phyloP scores from a whole-genome alignment of 31 red algal species.

The Porphyra umbilicalis region DNA sequence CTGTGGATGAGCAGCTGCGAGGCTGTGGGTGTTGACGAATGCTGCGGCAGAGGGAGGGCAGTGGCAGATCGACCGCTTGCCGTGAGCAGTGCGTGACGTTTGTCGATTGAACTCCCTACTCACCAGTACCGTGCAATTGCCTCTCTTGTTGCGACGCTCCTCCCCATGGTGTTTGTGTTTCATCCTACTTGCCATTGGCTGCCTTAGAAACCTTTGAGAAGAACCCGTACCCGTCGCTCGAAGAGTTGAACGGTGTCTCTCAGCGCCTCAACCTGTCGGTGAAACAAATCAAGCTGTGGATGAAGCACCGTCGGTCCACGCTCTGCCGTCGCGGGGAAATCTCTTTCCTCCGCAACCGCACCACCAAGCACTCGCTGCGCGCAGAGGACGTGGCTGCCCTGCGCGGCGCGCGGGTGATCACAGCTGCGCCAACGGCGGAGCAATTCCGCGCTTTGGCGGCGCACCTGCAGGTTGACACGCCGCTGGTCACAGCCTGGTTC shows the following conservation, averaged over 20 bases:
- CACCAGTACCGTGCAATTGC: too few relatives aligned
- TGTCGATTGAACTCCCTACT: too few relatives aligned
- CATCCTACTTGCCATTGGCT: background rate
- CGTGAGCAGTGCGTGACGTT: too few relatives aligned
- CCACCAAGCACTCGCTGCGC: background rate
- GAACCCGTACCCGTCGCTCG: constrained; percentile 51
- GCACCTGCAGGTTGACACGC: background rate
- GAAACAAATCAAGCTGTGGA: constrained; percentile 72
- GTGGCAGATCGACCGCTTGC: too few relatives aligned
- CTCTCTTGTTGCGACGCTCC: background rate
- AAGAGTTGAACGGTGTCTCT: constrained; percentile 4
- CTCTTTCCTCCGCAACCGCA: background rate
- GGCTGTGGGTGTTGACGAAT: too few relatives aligned
- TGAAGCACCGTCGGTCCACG: constrained; percentile 46
- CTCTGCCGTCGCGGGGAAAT: background rate
- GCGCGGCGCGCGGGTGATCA: background rate
- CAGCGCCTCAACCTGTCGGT: constrained; percentile 31
- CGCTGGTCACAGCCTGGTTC: background rate
- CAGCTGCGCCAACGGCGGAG: background rate
- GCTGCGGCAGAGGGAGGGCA: too few relatives aligned
- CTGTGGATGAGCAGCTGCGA: too few relatives aligned
- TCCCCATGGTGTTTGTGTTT: background rate
- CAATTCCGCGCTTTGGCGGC: background rate
- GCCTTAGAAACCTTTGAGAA: constrained; percentile 20
- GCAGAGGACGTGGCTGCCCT: background rate